These are phyloP conservation scores for Cyanophora paradoxa DNA, from an alignment of 78 protist genomes.

Conservation along the genomic window DNA sequence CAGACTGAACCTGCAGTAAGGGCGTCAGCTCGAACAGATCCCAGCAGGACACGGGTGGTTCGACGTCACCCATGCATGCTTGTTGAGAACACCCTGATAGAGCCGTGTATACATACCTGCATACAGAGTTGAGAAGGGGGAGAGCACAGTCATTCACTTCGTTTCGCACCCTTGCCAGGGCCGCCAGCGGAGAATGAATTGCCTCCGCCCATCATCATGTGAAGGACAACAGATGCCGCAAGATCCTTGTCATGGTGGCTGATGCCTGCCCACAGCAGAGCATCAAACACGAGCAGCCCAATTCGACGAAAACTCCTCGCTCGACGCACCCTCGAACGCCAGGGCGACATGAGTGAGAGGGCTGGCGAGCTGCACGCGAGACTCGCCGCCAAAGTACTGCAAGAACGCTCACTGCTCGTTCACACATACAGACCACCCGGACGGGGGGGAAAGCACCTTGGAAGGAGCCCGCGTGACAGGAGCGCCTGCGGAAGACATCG, in stretches of 20 bases:
- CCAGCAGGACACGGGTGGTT: no score
- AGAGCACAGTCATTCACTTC: no score
- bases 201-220: conserved; percentile 50
- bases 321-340: not conserved
- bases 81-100: conserved; percentile 19
- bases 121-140: no score
- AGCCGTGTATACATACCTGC: conserved; percentile 40
- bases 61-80: not conserved
- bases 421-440: no score
- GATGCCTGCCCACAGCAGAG: not conserved
- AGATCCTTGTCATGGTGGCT: conserved; percentile 16
- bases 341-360: not conserved
- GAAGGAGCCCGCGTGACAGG: not conserved
- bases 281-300: no score
- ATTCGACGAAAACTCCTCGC: not conserved
- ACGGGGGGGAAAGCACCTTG: no score
- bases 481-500: not conserved
- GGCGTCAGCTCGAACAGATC: no score
- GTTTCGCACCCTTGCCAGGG: no score
- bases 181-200: conserved; percentile 51
- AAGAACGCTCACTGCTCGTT: no score
- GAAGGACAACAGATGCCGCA: conserved; percentile 6
- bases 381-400: conserved; percentile 11
- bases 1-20: no score
- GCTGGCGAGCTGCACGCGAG: not conserved